These are phyloP conservation scores for Komagataella phaffii DNA, from an alignment of 805 yeast species.

Conservation along the genomic window DNA sequence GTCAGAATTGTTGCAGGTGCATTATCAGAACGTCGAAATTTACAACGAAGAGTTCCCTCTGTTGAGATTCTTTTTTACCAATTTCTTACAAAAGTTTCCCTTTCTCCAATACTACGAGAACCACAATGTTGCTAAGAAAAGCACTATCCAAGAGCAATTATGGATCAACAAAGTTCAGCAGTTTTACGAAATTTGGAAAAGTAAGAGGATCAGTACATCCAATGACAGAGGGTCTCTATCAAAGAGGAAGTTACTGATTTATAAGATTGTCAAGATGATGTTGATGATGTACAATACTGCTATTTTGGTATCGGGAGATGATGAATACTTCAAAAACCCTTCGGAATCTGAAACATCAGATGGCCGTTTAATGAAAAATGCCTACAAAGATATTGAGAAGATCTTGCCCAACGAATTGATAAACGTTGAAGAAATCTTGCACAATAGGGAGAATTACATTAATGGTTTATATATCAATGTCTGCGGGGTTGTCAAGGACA, in stretches of 20 bases:
- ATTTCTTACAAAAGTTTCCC: slow-evolving; percentile 62
- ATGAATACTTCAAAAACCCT: slow-evolving; percentile 26
- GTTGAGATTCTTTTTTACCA: slow-evolving; percentile 47
- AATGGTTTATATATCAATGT: slow-evolving; percentile 57
- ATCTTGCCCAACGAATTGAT: slow-evolving; percentile 6
- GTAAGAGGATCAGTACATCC: slow-evolving; percentile 56
- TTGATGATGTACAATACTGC: slow-evolving; percentile 66
- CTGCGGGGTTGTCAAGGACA: slow-evolving; percentile 40
- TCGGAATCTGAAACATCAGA: neutral
- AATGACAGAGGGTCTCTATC: slow-evolving; percentile 67
- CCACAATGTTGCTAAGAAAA: slow-evolving; percentile 5
- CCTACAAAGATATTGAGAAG: slow-evolving; percentile 25
- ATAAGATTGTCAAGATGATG: slow-evolving; percentile 48
- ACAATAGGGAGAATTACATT: slow-evolving; percentile 20
- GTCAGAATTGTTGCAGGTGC: slow-evolving; percentile 8
- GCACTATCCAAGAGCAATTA: slow-evolving; percentile 21
- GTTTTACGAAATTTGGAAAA: slow-evolving; percentile 68
- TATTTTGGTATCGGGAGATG: slow-evolving; percentile 46
- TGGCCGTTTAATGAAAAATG: slow-evolving; percentile 9
- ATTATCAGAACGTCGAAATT: slow-evolving; percentile 8
- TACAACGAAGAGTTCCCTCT: slow-evolving; percentile 44
- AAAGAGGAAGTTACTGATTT: slow-evolving; percentile 49
- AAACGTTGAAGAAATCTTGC: slow-evolving; percentile 10
- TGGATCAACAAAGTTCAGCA: slow-evolving; percentile 76
- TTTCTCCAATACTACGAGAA: slow-evolving; percentile 41